These are phyloP conservation scores for Corynascus novoguineensis DNA, from an alignment of 495 filamentous ascomycete genomes.

Conservation along the genomic window DNA sequence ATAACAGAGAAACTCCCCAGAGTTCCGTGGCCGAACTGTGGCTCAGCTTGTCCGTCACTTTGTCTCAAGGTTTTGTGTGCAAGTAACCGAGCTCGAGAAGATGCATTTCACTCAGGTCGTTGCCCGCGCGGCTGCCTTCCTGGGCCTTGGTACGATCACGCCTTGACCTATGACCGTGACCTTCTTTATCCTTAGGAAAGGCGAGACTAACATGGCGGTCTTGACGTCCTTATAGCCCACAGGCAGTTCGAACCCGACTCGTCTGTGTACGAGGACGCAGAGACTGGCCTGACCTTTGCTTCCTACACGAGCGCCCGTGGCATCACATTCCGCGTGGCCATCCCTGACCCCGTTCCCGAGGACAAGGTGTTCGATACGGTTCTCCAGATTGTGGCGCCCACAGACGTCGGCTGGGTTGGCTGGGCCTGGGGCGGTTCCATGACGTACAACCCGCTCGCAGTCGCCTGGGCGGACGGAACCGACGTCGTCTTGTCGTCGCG, in stretches of 20 bases:
- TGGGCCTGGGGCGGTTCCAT: conserved; percentile 45
- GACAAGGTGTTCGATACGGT: conserved; percentile 37
- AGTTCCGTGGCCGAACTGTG: not conserved
- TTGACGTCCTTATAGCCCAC: conserved; percentile 4
- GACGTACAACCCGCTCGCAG: conserved; percentile 44
- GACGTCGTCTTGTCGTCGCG: conserved; percentile 36
- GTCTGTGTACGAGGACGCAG: conserved; percentile 29
- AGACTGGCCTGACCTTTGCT: conserved; percentile 40
- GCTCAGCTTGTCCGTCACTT: not conserved
- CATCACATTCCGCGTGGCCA: conserved; percentile 37
- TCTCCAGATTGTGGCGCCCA: conserved; percentile 37
- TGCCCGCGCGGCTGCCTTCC: conserved; percentile 20
- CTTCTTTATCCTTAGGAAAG: not conserved
- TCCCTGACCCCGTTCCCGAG: conserved; percentile 32
- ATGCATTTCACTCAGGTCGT: conserved; percentile 22
- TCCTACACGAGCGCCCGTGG: conserved; percentile 35
- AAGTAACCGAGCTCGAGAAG: conserved; percentile 3
- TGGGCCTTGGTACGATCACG: conserved; percentile 23
- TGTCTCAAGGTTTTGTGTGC: not conserved
- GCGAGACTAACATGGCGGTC: not conserved
- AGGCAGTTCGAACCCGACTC: conserved; percentile 36
- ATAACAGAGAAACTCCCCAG: conserved; percentile 15
- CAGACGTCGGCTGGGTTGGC: conserved; percentile 40
- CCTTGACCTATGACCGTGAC: not conserved
- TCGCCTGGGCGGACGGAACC: conserved; percentile 41